phyloP scores from a whole-genome alignment of 495 filamentous ascomycete species.

The Hyaloscypha finlandica region DNA sequence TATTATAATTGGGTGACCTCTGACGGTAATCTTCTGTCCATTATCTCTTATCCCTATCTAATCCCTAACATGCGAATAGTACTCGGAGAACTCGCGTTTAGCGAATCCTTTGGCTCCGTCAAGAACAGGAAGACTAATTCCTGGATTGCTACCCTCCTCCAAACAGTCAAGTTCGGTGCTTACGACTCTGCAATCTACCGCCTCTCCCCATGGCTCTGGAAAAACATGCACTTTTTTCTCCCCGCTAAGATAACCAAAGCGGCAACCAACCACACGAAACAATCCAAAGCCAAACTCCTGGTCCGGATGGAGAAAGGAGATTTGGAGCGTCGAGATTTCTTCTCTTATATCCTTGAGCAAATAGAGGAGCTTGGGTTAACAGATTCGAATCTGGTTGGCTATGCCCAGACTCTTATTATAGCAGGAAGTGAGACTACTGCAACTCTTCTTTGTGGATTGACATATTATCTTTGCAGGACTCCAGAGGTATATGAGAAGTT shows the following conservation, averaged over 20 bases:
- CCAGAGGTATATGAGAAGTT: conserved; percentile 46
- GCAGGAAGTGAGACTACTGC: conserved; percentile 58
- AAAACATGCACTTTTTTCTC: not conserved
- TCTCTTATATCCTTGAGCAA: conserved; percentile 1
- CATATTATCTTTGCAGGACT: conserved; percentile 46
- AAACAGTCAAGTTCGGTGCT: conserved; percentile 32
- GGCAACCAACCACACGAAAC: not conserved
- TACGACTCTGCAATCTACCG: not conserved
- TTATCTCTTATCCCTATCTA: conserved; percentile 24
- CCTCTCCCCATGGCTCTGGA: not conserved
- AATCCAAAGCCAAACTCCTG: not conserved
- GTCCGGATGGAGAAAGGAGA: conserved; percentile 31
- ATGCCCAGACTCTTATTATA: conserved; percentile 6
- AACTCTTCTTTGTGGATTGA: conserved; percentile 51
- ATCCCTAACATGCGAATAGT: conserved; percentile 31
- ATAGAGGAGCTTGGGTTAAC: not conserved
- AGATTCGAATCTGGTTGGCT: not conserved
- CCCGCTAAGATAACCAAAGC: not conserved
- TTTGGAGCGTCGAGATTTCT: conserved; percentile 5
- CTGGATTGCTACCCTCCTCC: conserved; percentile 44
- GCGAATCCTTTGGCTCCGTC: conserved; percentile 52
- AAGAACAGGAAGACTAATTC: conserved; percentile 43
- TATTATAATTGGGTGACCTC: conserved; percentile 49
- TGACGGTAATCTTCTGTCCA: conserved; percentile 49
- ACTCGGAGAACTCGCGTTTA: conserved; percentile 57